Percentiles rank a stretch among this genome's conserved stretches.
Evolutionary conservation across 208 protist species (phyloP).

Genomic region (Leishmania mexicana): DNA sequence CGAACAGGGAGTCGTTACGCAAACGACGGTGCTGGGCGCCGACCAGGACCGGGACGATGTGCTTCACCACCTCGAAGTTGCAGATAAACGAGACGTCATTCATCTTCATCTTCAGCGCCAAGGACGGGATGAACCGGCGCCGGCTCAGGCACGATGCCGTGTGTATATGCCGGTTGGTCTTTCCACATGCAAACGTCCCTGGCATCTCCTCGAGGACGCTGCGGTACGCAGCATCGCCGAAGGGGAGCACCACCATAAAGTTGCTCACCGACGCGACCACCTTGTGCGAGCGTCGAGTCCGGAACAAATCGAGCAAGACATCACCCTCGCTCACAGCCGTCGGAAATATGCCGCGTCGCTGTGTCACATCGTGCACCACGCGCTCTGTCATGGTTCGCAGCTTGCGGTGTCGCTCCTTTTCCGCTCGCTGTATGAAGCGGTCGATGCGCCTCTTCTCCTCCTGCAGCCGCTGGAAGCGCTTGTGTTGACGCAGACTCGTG

Average conservation of each 20-base stretch:
- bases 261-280: slow-evolving; percentile 63
- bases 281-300: slow-evolving; percentile 43
- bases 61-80: slow-evolving; percentile 36
- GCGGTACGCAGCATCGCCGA: slow-evolving; percentile 81
- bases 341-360: slow-evolving; percentile 24
- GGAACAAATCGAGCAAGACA: slow-evolving; percentile 39
- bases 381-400: slow-evolving; percentile 54
- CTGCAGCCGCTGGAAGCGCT: slow-evolving; percentile 61
- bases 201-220: slow-evolving; percentile 68
- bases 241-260: slow-evolving; percentile 82
- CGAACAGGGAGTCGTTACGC: slow-evolving; percentile 9
- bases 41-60: slow-evolving; percentile 17
- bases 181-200: slow-evolving; percentile 50
- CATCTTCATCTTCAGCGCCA: slow-evolving; percentile 76
- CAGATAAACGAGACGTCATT: slow-evolving; percentile 62
- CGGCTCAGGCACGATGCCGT: slow-evolving; percentile 56
- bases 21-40: neutral
- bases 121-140: slow-evolving; percentile 69
- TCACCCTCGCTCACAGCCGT: slow-evolving; percentile 17
- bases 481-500: slow-evolving; percentile 51
- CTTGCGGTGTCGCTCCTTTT: slow-evolving; percentile 42
- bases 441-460: slow-evolving; percentile 60
- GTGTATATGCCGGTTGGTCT: slow-evolving; percentile 48
- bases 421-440: slow-evolving; percentile 35
- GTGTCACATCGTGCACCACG: slow-evolving; percentile 43